phyloP scores from a whole-genome alignment of 2,329 filamentous ascomycete species.

The Pseudogymnoascus sp. region DNA sequence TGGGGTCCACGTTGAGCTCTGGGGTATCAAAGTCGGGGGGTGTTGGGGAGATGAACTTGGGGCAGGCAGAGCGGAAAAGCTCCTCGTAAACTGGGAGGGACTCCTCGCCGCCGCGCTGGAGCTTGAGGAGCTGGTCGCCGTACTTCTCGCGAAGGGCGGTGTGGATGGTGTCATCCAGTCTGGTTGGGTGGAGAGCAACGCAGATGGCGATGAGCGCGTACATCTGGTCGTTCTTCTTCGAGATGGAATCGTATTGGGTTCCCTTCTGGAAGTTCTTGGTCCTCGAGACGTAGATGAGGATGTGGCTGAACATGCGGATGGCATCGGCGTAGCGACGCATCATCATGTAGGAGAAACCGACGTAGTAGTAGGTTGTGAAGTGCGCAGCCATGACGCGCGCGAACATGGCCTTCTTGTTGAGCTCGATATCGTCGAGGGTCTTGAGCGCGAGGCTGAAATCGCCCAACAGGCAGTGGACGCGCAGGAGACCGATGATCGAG shows the following conservation, averaged over 20 bases:
- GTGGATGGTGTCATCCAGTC: conserved; percentile 98
- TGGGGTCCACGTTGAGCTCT: conserved; percentile 87
- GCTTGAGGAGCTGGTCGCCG: conserved; percentile 91
- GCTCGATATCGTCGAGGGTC: conserved; percentile 97
- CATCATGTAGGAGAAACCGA: conserved; percentile 99
- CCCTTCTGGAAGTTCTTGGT: conserved; percentile 99
- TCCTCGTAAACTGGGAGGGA: conserved; percentile 96
- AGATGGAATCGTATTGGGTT: conserved; percentile 94
- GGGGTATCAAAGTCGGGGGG: conserved; percentile 97
- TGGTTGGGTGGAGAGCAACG: conserved; percentile 93
- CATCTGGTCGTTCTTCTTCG: conserved; percentile 99
- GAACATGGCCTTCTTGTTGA: conserved; percentile 99
- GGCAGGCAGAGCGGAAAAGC: conserved; percentile 94
- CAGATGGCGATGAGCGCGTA: conserved; percentile 98
- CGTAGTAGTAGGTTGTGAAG: conserved; percentile 99
- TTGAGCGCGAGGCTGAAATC: conserved; percentile 98
- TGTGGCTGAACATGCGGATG: conserved; percentile 99
- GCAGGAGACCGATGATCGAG: conserved; percentile 93
- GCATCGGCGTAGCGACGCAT: conserved; percentile 98
- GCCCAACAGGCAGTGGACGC: conserved; percentile 91
- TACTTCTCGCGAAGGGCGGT: conserved; percentile 97
- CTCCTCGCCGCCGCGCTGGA: conserved; percentile 93
- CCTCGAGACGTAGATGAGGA: conserved; percentile 94
- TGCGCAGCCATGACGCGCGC: conserved; percentile 98
- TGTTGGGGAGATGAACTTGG: conserved; percentile 98